Evolutionary conservation across 2,329 filamentous ascomycete genomes (phyloP).

Genomic region (Colletotrichum lini): DNA sequence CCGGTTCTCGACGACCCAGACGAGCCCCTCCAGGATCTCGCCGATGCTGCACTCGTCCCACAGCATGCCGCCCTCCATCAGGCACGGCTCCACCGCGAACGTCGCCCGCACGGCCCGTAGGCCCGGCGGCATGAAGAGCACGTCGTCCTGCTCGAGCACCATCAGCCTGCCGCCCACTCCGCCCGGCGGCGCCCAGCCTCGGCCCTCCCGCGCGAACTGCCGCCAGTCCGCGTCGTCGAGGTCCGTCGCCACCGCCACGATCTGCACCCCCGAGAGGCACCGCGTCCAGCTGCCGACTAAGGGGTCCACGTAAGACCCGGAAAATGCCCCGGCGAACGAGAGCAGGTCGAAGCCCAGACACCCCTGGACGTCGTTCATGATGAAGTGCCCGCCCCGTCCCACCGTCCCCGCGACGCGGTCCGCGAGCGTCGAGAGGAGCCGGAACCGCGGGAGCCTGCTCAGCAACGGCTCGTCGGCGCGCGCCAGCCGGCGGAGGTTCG

Average conservation of each 20-base stretch:
- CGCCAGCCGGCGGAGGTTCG: slow-evolving; percentile 12
- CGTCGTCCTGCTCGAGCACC: slow-evolving; percentile 10
- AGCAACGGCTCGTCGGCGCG: slow-evolving; percentile 12
- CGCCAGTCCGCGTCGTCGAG: slow-evolving; percentile 13
- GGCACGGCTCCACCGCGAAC: slow-evolving; percentile 6
- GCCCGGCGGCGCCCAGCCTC: slow-evolving; percentile 1
- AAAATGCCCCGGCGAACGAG: slow-evolving; percentile 5
- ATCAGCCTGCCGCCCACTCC: slow-evolving; percentile 1
- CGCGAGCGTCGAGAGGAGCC: slow-evolving; percentile 9
- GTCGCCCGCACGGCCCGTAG: neutral
- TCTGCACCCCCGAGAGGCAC: slow-evolving; percentile 3
- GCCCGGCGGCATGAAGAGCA: slow-evolving; percentile 10
- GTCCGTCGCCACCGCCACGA: neutral
- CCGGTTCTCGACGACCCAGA: neutral
- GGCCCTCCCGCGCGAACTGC: neutral
- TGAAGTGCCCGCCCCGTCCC: neutral
- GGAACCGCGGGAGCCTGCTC: slow-evolving; percentile 1
- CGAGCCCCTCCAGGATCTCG: slow-evolving; percentile 1
- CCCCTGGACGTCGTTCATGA: neutral
- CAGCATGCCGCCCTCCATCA: slow-evolving; percentile 15
- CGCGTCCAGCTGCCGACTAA: slow-evolving; percentile 5
- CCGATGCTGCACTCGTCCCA: slow-evolving; percentile 15
- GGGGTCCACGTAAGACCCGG: slow-evolving; percentile 1
- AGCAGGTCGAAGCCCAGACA: slow-evolving; percentile 11
- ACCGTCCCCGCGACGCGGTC: slow-evolving; percentile 6